These are phyloP conservation scores for Backusella tarrabulga DNA, from an alignment of 192 early-diverging fungal species.

Conservation along the genomic window DNA sequence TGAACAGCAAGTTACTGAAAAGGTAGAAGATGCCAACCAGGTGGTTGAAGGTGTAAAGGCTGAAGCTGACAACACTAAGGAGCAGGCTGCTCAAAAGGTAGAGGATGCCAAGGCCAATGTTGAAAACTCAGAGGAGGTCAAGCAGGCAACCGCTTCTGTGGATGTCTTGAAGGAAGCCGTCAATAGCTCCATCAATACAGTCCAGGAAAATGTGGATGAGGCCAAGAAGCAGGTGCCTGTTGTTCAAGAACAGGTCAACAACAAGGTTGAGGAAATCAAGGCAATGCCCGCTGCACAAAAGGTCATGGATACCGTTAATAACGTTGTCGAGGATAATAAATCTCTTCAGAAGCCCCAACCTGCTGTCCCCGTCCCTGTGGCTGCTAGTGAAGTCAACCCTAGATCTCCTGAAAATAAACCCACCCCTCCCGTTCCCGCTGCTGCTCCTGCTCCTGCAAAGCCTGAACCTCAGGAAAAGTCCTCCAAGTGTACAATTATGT, in stretches of 20 bases:
- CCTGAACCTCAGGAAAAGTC: not conserved
- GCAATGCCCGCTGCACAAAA: not conserved
- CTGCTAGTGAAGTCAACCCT: slow-evolving; percentile 14
- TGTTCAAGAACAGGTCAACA: not conserved
- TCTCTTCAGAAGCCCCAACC: not conserved
- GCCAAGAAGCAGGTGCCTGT: not conserved
- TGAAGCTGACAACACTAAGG: not conserved
- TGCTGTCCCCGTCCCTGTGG: slow-evolving; percentile 1
- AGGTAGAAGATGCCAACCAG: not conserved
- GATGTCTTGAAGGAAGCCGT: not conserved
- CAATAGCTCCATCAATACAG: not conserved
- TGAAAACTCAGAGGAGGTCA: not conserved
- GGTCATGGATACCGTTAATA: not conserved
- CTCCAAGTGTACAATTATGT: slow-evolving; percentile 10
- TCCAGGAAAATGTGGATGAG: not conserved
- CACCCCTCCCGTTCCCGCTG: not conserved
- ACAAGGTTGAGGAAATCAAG: slow-evolving; percentile 2
- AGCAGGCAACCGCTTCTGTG: not conserved
- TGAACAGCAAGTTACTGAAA: not conserved
- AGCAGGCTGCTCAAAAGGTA: not conserved
- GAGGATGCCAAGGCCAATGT: not conserved
- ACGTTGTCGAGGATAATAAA: not conserved
- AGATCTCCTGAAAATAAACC: not conserved
- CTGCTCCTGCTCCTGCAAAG: not conserved
- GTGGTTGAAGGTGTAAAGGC: not conserved